Percentiles rank a stretch among this genome's conserved stretches.
These are phyloP conservation scores for Wallacemonas sp. DNA, from an alignment of 208 protist genomes.

Conservation along the genomic window DNA sequence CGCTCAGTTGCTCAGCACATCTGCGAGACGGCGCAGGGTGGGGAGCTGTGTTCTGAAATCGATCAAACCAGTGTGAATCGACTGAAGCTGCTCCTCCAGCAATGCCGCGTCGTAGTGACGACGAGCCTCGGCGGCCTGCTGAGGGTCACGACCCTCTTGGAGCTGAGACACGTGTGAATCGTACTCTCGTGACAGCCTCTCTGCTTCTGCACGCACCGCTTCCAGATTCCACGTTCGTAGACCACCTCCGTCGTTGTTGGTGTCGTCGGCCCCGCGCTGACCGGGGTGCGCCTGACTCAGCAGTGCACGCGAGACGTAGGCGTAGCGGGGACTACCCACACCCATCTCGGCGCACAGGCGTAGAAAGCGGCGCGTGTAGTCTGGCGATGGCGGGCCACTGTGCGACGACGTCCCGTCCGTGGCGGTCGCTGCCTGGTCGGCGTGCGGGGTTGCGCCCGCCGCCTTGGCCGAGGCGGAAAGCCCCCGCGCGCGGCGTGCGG, in stretches of 20 bases:
- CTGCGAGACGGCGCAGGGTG: constrained; percentile 24
- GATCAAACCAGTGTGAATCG: constrained; percentile 16
- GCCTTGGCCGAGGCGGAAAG: neutral
- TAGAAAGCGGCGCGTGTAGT: constrained; percentile 2
- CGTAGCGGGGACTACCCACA: constrained; percentile 36
- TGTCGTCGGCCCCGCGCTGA: neutral
- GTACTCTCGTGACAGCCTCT: constrained; percentile 26
- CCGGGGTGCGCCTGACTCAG: constrained; percentile 11
- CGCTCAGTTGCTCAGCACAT: constrained; percentile 24
- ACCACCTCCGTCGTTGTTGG: neutral
- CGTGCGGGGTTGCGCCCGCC: neutral
- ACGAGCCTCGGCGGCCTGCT: constrained; percentile 11
- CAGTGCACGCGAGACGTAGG: constrained; percentile 26
- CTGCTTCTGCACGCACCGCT: constrained; percentile 23
- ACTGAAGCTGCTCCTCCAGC: constrained; percentile 18
- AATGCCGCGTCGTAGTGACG: constrained; percentile 19
- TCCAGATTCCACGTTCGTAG: constrained; percentile 12
- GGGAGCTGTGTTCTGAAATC: constrained; percentile 32
- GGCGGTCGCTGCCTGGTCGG: too few species aligned
- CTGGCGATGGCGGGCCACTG: neutral
- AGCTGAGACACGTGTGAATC: constrained; percentile 12
- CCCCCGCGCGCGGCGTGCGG: neutral
- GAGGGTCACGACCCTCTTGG: neutral
- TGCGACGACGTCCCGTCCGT: neutral
- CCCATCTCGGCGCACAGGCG: constrained; percentile 27